Evolutionary conservation across 768 basidiomycete genomes (phyloP).

Genomic region (Lentinula lateritia): DNA sequence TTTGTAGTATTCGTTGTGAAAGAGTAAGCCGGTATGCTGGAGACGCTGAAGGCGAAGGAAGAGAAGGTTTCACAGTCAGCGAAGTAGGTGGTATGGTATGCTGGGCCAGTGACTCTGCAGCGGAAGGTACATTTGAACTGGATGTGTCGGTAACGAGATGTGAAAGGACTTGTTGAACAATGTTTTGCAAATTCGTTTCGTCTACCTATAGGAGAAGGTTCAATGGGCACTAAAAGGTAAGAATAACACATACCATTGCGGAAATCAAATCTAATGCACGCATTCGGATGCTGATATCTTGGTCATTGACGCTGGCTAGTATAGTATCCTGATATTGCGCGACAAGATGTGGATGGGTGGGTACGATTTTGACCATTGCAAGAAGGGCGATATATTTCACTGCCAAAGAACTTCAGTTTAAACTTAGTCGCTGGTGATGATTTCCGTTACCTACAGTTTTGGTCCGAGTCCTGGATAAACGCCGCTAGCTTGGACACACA

Average conservation of each 20-base stretch:
- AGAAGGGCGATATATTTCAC: slow-evolving; percentile 97
- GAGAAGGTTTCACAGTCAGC: slow-evolving; percentile 21
- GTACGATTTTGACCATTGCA: slow-evolving; percentile 94
- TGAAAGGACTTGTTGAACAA: slow-evolving; percentile 84
- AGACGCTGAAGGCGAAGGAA: slow-evolving; percentile 58
- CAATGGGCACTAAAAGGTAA: neutral
- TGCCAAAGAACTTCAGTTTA: slow-evolving; percentile 27
- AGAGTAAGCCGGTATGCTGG: slow-evolving; percentile 84
- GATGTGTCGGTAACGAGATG: slow-evolving; percentile 70
- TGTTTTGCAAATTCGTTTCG: slow-evolving; percentile 76
- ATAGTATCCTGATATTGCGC: slow-evolving; percentile 92
- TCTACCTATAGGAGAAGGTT: slow-evolving; percentile 57
- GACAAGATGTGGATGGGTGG: slow-evolving; percentile 83
- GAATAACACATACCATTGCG: slow-evolving; percentile 64
- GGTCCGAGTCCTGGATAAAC: slow-evolving; percentile 90
- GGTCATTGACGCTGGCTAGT: slow-evolving; percentile 82
- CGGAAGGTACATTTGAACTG: slow-evolving; percentile 46
- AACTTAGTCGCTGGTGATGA: neutral
- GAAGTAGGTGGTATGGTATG: slow-evolving; percentile 29
- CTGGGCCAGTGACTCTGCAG: slow-evolving; percentile 53
- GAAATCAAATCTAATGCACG: slow-evolving; percentile 90
- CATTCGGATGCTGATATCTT: slow-evolving; percentile 95
- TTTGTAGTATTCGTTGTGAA: slow-evolving; percentile 76
- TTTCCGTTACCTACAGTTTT: slow-evolving; percentile 69
- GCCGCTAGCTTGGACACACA: slow-evolving; percentile 92